Base-by-base conservation (phyloP, 2,329 filamentous ascomycete genomes). In the Aspergillus ochraceoroseus region DNA sequence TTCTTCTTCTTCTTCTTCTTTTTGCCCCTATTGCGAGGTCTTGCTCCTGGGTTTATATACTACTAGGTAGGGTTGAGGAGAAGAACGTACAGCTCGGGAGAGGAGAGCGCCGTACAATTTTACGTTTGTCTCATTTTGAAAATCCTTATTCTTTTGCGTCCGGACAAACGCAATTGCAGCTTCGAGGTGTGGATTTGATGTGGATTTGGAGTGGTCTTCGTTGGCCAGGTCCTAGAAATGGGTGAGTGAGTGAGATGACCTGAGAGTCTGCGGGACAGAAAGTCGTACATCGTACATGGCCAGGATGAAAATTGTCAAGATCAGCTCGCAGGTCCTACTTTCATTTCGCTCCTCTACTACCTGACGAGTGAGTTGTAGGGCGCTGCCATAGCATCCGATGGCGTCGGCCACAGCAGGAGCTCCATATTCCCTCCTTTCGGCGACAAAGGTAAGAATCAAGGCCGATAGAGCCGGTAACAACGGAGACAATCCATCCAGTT, bases 281-380 rank as follows among this genome's bases (percentile, higher is more conserved):
- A 2, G 4, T 15, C 27, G 14, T 36, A 41, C 38, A 19, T 41
- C 38, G 25, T 41, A 41, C 32, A 36, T 36, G 8, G 23, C 32
- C 9, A 41, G 38, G n/a, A 36, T 19, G 27, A 41, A 41, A 26
- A 36, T 31, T 2, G 38, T 26, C 38, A 41, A 17, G 13, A 41
- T 26, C 11, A 41, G 19, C 19, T 41, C 38, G 12, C 13, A 9
- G 18, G 23, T 22, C 15, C 26, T 41, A 11, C 12, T 7, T 9
- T 31, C 32, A 11, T 31, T 17, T n/a, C 23, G 26, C 6, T 31
- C 26, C 13, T 41, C 38, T 20, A 41, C 27, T 20, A 41, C n/a
- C 5, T 20, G 38, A 13, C 38, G 32, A 19, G 38, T 41, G 19
- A 36, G 38, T 27, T 35, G 25, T 3, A 41, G 38, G 13, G 38